Conservation (phyloP, 2,329 filamentous ascomycete genomes). For the Aureobasidium melanogenum region DNA sequence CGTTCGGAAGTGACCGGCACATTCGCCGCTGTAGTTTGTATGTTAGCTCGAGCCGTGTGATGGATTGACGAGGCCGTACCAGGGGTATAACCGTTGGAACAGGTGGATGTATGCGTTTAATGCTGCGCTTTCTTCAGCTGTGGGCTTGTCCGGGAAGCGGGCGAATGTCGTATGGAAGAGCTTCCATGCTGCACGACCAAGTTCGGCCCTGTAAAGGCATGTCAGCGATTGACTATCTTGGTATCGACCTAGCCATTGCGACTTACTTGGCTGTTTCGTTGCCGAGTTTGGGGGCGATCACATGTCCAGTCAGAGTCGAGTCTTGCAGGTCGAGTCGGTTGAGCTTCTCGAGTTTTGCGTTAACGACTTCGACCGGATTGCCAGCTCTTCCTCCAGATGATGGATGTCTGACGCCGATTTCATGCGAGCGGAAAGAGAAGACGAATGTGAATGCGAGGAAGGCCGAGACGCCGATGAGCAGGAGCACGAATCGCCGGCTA, state of each 20-base stretch:
- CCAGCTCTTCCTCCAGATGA: neutral
- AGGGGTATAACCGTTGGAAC: constrained; percentile 57
- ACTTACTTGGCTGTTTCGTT: constrained; percentile 71
- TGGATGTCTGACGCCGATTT: constrained; percentile 20
- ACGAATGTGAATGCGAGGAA: constrained; percentile 52
- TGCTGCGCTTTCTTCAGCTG: constrained; percentile 50
- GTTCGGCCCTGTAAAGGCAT: constrained; percentile 42
- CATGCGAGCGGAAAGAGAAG: constrained; percentile 44
- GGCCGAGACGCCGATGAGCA: constrained; percentile 46
- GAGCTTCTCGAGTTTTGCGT: neutral
- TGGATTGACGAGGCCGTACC: constrained; percentile 28
- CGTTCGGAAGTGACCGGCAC: constrained; percentile 53
- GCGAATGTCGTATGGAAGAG: constrained; percentile 59
- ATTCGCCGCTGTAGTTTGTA: constrained; percentile 44
- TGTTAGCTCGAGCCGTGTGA: neutral
- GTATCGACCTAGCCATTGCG: neutral
- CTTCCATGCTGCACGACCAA: constrained; percentile 58
- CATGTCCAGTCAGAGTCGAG: constrained; percentile 50
- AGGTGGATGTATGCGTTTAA: constrained; percentile 53
- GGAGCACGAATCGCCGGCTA: constrained; percentile 29
- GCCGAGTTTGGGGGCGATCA: constrained; percentile 71
- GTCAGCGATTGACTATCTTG: neutral
- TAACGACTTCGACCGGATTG: constrained; percentile 15
- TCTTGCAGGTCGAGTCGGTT: constrained; percentile 19
- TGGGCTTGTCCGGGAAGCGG: constrained; percentile 55